These are phyloP conservation scores for Saturnispora dispora DNA, from an alignment of 805 yeast species.

Conservation along the genomic window DNA sequence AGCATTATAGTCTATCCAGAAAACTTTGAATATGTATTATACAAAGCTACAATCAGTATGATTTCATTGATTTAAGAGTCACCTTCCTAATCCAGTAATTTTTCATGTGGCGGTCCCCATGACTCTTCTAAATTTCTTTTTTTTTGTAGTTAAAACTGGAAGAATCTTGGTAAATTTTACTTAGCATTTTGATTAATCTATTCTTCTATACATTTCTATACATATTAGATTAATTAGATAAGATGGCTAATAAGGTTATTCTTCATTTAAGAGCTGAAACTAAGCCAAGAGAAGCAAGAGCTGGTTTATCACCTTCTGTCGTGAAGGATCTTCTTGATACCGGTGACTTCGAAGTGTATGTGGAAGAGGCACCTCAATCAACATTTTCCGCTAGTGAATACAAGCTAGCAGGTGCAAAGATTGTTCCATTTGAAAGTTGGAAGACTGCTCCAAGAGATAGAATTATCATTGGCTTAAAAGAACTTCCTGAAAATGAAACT, in stretches of 20 bases:
- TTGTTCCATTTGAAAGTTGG: slow-evolving; percentile 95
- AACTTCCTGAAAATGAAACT: slow-evolving; percentile 76
- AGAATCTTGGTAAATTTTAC: neutral
- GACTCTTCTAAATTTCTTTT: neutral
- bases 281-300: slow-evolving; percentile 95
- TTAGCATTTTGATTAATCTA: neutral
- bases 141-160: neutral
- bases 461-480: slow-evolving; percentile 88
- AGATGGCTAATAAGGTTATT: slow-evolving; percentile 35
- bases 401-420: slow-evolving; percentile 67
- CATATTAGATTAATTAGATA: neutral
- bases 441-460: slow-evolving; percentile 81
- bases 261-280: slow-evolving; percentile 94
- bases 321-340: slow-evolving; percentile 76
- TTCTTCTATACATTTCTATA: neutral
- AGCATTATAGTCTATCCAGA: too few relatives aligned
- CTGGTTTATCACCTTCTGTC: slow-evolving; percentile 90
- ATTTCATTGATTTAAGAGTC: neutral
- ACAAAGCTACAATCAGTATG: neutral
- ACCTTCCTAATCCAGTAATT: slow-evolving; percentile 7
- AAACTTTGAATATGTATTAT: too few relatives aligned
- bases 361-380: slow-evolving; percentile 81
- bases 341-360: slow-evolving; percentile 72
- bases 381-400: slow-evolving; percentile 73
- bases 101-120: neutral